Evolutionary conservation across 257 asterid genomes (phyloP).

Genomic region (Craterostigma plantagineum): DNA sequence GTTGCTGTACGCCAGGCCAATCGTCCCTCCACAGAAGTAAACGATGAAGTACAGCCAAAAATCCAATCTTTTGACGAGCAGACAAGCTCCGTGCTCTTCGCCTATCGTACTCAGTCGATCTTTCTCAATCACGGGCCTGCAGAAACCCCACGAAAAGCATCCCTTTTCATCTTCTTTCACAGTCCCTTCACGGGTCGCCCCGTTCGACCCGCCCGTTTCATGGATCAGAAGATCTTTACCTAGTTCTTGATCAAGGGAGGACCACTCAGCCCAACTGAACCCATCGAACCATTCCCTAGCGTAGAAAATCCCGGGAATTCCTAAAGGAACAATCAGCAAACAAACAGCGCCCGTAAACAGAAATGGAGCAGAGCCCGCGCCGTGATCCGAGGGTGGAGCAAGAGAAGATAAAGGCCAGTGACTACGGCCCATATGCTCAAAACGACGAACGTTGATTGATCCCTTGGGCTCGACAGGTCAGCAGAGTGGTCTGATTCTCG

Average conservation of each 20-base stretch:
- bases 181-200: no score
- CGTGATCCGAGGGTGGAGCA: constrained; percentile 45
- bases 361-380: constrained; percentile 14
- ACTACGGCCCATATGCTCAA: constrained; percentile 31
- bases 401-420: constrained; percentile 70
- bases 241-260: constrained; percentile 46
- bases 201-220: constrained; percentile 6
- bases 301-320: constrained; percentile 54
- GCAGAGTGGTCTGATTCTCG: constrained; percentile 20
- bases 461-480: constrained; percentile 26
- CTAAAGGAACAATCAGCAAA: constrained; percentile 49
- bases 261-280: constrained; percentile 27
- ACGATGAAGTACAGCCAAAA: constrained; percentile 68
- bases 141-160: constrained; percentile 15
- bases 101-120: constrained; percentile 54
- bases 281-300: constrained; percentile 48
- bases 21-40: constrained; percentile 79
- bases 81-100: constrained; percentile 43
- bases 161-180: no score
- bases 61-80: constrained; percentile 45
- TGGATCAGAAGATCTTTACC: constrained; percentile 40
- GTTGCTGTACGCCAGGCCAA: constrained; percentile 81
- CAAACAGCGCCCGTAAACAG: constrained; percentile 45
- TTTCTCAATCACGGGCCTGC: constrained; percentile 16
- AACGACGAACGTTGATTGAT: constrained; percentile 38